Base-by-base conservation (phyloP, 768 basidiomycete genomes). In the Tylopilus felleus region DNA sequence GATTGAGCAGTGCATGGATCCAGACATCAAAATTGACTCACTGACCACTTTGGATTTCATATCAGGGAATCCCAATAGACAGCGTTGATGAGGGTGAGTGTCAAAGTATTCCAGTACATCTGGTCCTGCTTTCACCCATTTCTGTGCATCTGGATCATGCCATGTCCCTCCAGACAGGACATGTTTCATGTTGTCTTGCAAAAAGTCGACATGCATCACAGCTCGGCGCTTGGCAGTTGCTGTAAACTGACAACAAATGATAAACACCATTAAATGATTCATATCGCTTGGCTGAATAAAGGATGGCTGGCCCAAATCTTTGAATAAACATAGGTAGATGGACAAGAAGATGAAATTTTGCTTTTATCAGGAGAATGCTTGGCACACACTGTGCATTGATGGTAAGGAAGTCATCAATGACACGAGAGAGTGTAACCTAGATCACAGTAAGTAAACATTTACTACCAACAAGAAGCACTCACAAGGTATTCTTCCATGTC, bases 401-500 rank as follows among this genome's bases (percentile, higher is more conserved):
- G 29, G 29, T 31, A 10, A 31, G 29, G 7, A 35, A 63, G 22
- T 67, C 51, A 0, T 70, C 43, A 9, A 74, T 74, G n/a, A 23
- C 36, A 29, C 36, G 6, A 10, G 56, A 47, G 3, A 60, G 22
- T 14, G 7, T 10, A 22, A 50, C 49, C 59, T 60, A 9, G 25
- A 21, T 23, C 14, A 35, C 8, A 16, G 33, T 35, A 35, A 35
- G 8, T 35, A 8, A 16, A 16, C 7, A 35, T 35, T 35, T 4
- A 35, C 5, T 10, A 31, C 29, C 29, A 21, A 28, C 2, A 12
- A 33, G 19, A 27, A 5, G 43, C 39, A 52, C 50, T 22, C 1
- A 73, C 67, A 5, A 73, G 19, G 57, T 78, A 80, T 17, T 61
- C 45, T 5, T 73, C 64, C 17, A 63, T 60, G 44, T 78, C 58